Base-by-base conservation (phyloP, 768 basidiomycete species). In the Cystobasidium ongulense region DNA sequence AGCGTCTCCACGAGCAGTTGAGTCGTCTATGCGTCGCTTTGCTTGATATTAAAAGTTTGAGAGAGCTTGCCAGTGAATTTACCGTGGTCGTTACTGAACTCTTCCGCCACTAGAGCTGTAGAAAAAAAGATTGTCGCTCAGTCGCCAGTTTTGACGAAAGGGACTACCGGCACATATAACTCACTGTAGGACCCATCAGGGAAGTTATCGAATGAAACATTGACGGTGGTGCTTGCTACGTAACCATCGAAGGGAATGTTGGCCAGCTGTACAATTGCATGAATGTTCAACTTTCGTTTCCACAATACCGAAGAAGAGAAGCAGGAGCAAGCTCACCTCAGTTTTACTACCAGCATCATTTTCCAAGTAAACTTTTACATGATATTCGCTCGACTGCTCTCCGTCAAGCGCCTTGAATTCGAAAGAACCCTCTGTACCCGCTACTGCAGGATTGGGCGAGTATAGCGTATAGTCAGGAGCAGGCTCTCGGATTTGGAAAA, bases 191-290 rank as follows among this genome's bases (percentile, higher is more conserved):
- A 35, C 23, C 66, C 66, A 21, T 68, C 50, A 50, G 38, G 39
- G 29, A 68, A 68, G 35, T 21, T 36, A 52, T 35, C 31, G 17
- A 33, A 33, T 33, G 36, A 15, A 17, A 68, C 38, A 25, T 18
- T 31, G 29, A 68, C 27, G 29, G 8, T 46, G 13, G 8, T 38
- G 39, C 25, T 29, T 4, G 66, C 66, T 43, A 46, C 50, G 33
- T 50, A 68, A 43, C 66, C 66, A 53, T 68, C 66, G 66, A 68
- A 68, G 27, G 66, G 66, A 43, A 68, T 52, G 8, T 31, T 68
- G 27, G 66, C 43, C 3, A 68, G 41, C 38, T 43, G 43, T 18
- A 15, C 27, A 15, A 27, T 2, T 8, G 33, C 4, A 11, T 17
- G 2, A 25, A 29, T 5, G 25, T 7, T 63, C 17, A 33, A 21